These are phyloP conservation scores for Diospyros lotus DNA, from an alignment of 148 eudicot genomes.

Conservation along the genomic window DNA sequence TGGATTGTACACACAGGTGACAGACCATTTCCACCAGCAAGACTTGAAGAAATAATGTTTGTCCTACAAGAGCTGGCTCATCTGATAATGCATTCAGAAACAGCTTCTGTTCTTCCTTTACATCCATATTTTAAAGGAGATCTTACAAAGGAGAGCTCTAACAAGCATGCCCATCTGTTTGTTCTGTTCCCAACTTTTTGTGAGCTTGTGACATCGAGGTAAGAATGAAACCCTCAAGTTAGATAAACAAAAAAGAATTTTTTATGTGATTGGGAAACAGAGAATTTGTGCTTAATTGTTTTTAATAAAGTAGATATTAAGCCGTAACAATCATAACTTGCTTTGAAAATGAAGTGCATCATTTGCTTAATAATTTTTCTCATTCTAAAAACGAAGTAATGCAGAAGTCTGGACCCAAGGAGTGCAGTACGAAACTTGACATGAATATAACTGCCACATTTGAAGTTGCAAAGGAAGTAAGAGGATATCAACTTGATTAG, in stretches of 20 bases:
- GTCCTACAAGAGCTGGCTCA: slow-evolving; percentile 77
- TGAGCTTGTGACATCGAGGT: slow-evolving; percentile 96
- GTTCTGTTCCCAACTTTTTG: slow-evolving; percentile 80
- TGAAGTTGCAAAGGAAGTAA: not conserved
- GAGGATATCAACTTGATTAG: not conserved
- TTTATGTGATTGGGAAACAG: too few species aligned
- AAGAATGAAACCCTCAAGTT: slow-evolving; percentile 11
- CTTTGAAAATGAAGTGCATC: too few species aligned
- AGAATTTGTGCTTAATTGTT: not conserved
- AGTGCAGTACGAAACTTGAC: not conserved
- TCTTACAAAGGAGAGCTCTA: slow-evolving; percentile 30
- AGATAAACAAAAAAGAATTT: too few species aligned
- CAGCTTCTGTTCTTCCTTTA: slow-evolving; percentile 65
- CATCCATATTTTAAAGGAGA: slow-evolving; percentile 46
- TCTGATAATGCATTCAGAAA: slow-evolving; percentile 61
- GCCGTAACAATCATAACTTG: too few species aligned
- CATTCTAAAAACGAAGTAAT: too few species aligned
- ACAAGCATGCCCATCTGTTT: slow-evolving; percentile 60
- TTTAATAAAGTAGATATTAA: not conserved
- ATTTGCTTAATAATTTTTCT: too few species aligned
- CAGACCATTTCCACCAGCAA: slow-evolving; percentile 62
- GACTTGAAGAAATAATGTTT: slow-evolving; percentile 76
- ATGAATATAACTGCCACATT: not conserved
- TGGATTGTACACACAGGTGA: slow-evolving; percentile 45
- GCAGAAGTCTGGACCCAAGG: not conserved